phyloP scores from a whole-genome alignment of 75 land plant genomes.

The Pinus tabuliformis region DNA sequence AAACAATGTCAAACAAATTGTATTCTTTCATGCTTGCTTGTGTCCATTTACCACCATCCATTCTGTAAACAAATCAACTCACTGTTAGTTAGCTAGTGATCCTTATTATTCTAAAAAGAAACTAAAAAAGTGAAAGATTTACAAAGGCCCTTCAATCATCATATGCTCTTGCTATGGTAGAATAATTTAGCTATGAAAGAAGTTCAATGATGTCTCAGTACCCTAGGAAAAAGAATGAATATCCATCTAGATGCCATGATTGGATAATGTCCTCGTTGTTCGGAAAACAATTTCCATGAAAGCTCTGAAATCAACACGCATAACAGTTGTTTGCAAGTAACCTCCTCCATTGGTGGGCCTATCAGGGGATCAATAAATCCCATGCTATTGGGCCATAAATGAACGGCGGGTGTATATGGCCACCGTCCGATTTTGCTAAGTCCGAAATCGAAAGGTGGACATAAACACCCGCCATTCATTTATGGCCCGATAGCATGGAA shows the following conservation, averaged over 20 bases:
- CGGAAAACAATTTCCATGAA: slow-evolving; percentile 80
- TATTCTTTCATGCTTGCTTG: slow-evolving; percentile 49
- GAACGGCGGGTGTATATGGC: too few species aligned
- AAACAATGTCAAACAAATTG: slow-evolving; percentile 76
- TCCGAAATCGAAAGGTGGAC: too few species aligned
- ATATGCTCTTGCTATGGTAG: too few species aligned
- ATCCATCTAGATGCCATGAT: slow-evolving; percentile 92
- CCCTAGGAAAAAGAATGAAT: slow-evolving; percentile 88
- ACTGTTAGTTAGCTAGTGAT: too few species aligned
- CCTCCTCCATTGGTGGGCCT: slow-evolving; percentile 42
- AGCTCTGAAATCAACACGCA: slow-evolving; percentile 55
- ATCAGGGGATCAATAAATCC: too few species aligned
- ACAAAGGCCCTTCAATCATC: too few species aligned
- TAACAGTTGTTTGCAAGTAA: slow-evolving; percentile 60
- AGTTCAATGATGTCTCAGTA: slow-evolving; percentile 13
- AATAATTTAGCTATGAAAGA: neutral
- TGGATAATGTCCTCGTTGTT: slow-evolving; percentile 70
- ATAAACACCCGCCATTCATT: too few species aligned
- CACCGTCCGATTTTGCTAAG: too few species aligned
- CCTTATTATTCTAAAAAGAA: too few species aligned
- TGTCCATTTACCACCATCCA: slow-evolving; percentile 91
- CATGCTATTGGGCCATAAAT: too few species aligned
- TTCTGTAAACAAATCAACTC: slow-evolving; percentile 24
- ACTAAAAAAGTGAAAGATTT: too few species aligned
- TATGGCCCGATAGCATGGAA: too few species aligned